Conservation (phyloP, 2,329 filamentous ascomycete genomes). For the Colletotrichum eleusines region DNA sequence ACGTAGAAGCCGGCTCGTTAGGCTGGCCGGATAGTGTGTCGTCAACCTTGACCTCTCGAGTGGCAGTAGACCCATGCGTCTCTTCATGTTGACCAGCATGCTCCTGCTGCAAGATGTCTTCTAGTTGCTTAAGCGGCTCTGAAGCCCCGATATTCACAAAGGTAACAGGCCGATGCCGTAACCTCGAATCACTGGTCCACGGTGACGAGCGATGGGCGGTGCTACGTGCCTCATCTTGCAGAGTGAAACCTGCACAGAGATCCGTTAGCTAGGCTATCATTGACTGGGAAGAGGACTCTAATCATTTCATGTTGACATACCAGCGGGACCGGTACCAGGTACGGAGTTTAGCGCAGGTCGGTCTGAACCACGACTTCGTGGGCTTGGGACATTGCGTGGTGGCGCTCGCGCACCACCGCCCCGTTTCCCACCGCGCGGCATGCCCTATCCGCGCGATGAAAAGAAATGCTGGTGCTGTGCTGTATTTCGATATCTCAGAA, state of each 20-base stretch:
- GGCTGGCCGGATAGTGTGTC: not conserved
- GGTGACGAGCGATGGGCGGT: conserved; percentile 52
- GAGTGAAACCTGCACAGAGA: conserved; percentile 35
- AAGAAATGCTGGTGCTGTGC: not conserved
- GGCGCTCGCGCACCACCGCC: conserved; percentile 26
- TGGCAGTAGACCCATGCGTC: not conserved
- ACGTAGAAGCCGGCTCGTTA: not conserved
- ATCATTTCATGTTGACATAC: conserved; percentile 4
- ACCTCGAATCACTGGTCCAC: conserved; percentile 55
- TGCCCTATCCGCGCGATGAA: conserved; percentile 19
- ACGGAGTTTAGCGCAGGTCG: not conserved
- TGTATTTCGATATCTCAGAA: not conserved
- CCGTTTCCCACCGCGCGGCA: conserved; percentile 36
- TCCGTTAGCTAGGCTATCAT: not conserved
- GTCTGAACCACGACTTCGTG: conserved; percentile 12
- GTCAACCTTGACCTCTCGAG: not conserved
- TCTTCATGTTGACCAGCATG: not conserved
- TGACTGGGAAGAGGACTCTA: not conserved
- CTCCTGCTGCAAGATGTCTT: conserved; percentile 45
- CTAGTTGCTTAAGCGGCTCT: conserved; percentile 60
- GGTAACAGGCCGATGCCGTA: conserved; percentile 62
- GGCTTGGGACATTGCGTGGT: conserved; percentile 17
- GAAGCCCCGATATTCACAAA: conserved; percentile 67
- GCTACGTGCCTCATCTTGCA: conserved; percentile 45
- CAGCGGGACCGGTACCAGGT: not conserved